These are phyloP conservation scores for Saccharomycopsis vini DNA, from an alignment of 805 yeast genomes.

Conservation along the genomic window DNA sequence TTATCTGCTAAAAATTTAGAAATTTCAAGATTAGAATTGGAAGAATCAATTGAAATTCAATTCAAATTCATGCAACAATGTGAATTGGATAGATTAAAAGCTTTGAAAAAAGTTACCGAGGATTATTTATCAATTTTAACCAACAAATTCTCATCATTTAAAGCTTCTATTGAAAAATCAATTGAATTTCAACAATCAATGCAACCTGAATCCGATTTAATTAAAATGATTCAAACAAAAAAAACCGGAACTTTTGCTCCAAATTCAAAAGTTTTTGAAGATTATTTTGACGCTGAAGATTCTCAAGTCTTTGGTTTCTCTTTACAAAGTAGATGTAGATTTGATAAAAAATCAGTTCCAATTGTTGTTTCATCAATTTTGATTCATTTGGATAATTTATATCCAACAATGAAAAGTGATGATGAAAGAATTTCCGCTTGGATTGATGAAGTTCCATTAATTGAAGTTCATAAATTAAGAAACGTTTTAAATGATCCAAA, in stretches of 20 bases:
- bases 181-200: conserved; percentile 61
- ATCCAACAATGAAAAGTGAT: conserved; percentile 64
- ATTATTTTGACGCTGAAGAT: conserved; percentile 59
- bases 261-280: conserved; percentile 63
- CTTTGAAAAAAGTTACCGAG: conserved; percentile 63
- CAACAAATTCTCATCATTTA: conserved; percentile 48
- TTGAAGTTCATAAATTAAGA: conserved; percentile 54
- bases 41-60: conserved; percentile 65
- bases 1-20: conserved; percentile 52
- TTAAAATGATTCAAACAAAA: conserved; percentile 56
- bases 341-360: conserved; percentile 70
- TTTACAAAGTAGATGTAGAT: conserved; percentile 57
- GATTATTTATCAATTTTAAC: conserved; percentile 65
- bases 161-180: conserved; percentile 51
- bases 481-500: conserved; percentile 36
- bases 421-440: conserved; percentile 58
- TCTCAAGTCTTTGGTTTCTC: conserved; percentile 75
- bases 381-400: conserved; percentile 56
- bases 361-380: conserved; percentile 52
- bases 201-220: conserved; percentile 59
- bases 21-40: conserved; percentile 59
- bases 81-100: conserved; percentile 68
- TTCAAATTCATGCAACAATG: conserved; percentile 72
- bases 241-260: conserved; percentile 73
- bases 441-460: conserved; percentile 56